phyloP scores from a whole-genome alignment of 2,329 filamentous ascomycete genomes.

The Coniochaeta sp. region DNA sequence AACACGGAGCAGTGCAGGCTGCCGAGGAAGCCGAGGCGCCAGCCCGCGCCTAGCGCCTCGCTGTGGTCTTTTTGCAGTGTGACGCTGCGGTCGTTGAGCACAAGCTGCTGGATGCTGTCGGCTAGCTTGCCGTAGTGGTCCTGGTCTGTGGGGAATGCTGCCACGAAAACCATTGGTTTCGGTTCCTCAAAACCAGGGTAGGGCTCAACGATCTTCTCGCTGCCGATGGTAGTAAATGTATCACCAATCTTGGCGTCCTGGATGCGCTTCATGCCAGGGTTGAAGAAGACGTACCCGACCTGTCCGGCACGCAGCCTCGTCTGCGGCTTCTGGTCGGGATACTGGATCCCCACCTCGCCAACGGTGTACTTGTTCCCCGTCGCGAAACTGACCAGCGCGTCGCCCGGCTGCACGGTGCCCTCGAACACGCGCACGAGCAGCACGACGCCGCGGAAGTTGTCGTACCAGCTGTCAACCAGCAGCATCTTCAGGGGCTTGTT shows the following conservation, averaged over 20 bases:
- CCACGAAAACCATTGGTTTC: constrained; percentile 98
- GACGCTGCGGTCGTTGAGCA: constrained; percentile 91
- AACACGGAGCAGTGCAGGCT: constrained; percentile 99
- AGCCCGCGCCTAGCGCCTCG: constrained; percentile 87
- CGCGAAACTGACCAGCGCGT: constrained; percentile 79
- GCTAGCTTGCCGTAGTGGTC: constrained; percentile 79
- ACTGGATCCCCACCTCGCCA: constrained; percentile 95
- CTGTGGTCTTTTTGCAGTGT: constrained; percentile 92
- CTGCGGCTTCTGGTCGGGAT: constrained; percentile 80
- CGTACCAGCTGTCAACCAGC: constrained; percentile 97
- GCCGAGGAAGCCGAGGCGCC: constrained; percentile 91
- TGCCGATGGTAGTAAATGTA: constrained; percentile 80
- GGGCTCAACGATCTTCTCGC: constrained; percentile 67
- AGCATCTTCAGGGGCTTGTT: constrained; percentile 72
- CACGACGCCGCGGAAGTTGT: constrained; percentile 90
- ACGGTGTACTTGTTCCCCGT: constrained; percentile 88
- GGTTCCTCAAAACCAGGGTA: constrained; percentile 94
- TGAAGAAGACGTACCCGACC: constrained; percentile 95
- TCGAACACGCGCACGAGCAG: constrained; percentile 89
- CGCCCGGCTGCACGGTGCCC: constrained; percentile 73
- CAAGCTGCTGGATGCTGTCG: constrained; percentile 89
- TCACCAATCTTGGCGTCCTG: constrained; percentile 95
- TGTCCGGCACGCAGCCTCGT: constrained; percentile 78
- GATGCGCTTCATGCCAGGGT: constrained; percentile 95
- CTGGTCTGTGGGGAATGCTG: constrained; percentile 90